Conservation (phyloP, 78 protist species). For the Emiliania huxleyi region DNA sequence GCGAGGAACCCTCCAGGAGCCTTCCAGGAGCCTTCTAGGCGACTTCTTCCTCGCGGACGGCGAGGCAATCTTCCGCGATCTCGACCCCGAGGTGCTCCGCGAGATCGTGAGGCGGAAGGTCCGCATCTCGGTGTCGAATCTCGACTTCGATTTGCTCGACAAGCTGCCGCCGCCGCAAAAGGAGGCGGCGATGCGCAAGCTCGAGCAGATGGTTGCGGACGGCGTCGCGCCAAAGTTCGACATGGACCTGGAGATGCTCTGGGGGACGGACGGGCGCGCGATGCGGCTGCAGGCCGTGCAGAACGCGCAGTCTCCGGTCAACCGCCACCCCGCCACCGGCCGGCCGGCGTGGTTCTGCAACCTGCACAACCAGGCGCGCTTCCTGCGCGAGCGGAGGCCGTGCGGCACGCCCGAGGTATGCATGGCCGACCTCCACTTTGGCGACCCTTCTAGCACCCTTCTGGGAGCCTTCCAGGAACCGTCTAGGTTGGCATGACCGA, state of each 20-base stretch:
- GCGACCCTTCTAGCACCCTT: too few relatives aligned
- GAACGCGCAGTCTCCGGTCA: constrained; percentile 23
- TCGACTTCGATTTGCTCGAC: constrained; percentile 25
- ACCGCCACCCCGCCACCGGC: constrained; percentile 44
- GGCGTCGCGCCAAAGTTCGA: constrained; percentile 38
- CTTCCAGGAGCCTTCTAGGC: too few relatives aligned
- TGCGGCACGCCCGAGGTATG: constrained; percentile 25
- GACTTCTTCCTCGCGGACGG: too few relatives aligned
- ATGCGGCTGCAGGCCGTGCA: constrained; percentile 30
- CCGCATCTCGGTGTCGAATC: constrained; percentile 27
- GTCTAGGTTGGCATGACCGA: constrained; percentile 49
- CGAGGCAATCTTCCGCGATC: constrained; percentile 24
- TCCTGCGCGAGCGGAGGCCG: constrained; percentile 48
- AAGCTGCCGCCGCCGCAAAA: background rate
- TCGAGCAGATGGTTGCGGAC: background rate
- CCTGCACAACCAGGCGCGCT: constrained; percentile 53
- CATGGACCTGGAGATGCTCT: constrained; percentile 40
- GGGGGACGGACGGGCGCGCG: background rate
- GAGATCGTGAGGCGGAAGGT: background rate
- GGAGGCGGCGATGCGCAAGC: background rate
- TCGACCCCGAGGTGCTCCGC: background rate
- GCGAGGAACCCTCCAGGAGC: too few relatives aligned
- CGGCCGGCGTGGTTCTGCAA: constrained; percentile 54
- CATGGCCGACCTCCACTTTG: constrained; percentile 39
- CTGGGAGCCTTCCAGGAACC: too few relatives aligned